These are phyloP conservation scores for Themeda triandra DNA, from an alignment of 176 grass and related monocot species.

Conservation along the genomic window DNA sequence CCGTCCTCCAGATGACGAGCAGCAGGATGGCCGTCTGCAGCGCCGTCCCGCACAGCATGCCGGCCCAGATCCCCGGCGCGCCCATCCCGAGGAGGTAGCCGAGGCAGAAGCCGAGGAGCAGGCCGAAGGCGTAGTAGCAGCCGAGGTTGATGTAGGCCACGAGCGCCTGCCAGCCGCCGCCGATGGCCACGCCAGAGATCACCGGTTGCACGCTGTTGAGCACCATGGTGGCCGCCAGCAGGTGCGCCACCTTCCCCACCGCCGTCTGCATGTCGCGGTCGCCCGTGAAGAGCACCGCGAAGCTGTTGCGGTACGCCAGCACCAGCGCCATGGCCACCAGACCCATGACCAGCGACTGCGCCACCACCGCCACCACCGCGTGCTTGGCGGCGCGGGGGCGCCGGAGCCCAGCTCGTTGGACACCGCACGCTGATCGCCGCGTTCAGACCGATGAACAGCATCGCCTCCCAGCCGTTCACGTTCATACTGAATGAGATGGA, in stretches of 20 bases:
- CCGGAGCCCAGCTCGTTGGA: conserved; percentile 81
- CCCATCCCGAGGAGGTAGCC: conserved; percentile 66
- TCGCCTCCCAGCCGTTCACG: conserved; percentile 79
- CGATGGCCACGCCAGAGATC: conserved; percentile 77
- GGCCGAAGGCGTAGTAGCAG: conserved; percentile 76
- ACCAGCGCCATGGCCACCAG: conserved; percentile 47
- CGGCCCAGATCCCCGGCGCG: conserved; percentile 71
- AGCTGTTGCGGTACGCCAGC: conserved; percentile 34
- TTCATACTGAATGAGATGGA: conserved; percentile 50
- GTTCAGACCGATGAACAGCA: conserved; percentile 80
- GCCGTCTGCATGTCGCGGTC: conserved; percentile 54
- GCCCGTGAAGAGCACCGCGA: conserved; percentile 60
- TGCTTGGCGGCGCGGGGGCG: conserved; percentile 51
- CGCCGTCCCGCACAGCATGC: conserved; percentile 67
- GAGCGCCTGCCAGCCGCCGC: conserved; percentile 68
- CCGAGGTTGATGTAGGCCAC: conserved; percentile 84
- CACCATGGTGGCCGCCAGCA: conserved; percentile 80
- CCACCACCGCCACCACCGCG: conserved; percentile 56
- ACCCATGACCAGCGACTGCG: conserved; percentile 56
- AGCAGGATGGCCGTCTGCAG: conserved; percentile 61
- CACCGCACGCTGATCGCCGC: conserved; percentile 82
- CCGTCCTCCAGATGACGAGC: conserved; percentile 45
- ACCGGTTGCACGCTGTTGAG: conserved; percentile 92
- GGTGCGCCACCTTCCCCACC: conserved; percentile 47
- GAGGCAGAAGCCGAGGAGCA: conserved; percentile 62